Evolutionary conservation across 2,329 filamentous ascomycete species (phyloP), one percentile per base, ranked within the genome.

Genomic region (Coniochaeta hoffmannii): DNA sequence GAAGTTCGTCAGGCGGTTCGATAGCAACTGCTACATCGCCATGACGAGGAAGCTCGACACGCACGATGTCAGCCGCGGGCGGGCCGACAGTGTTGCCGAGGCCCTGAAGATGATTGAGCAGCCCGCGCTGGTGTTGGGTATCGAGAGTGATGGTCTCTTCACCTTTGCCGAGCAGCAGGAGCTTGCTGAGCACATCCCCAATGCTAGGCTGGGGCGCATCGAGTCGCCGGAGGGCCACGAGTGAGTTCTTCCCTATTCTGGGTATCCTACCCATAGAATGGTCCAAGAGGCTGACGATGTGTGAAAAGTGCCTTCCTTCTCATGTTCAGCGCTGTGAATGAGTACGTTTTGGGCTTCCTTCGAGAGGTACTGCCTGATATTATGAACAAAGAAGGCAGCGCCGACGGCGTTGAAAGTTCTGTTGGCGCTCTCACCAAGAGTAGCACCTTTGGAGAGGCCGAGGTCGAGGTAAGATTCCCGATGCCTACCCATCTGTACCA

Each of bases 11-110:
- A 91, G 89, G 70, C 88, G 94, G 10, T 99, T 97, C 70, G 94
- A 99, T 71, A 90, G 91, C 65, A 99, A 99, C 71, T 99, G 94
- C 75, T 99, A 99, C 75, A 97, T 99, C 63, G 92, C 94, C 62
- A 97, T 99, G 71, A 97, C 94, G 4, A 88, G 94, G 65, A 99
- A 99, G 72, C 82, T 99, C 15, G 94, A 99, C 69, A 97, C 94
- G 0, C 94, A 99, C 71, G 94, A 99, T 68, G 85, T 99, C 26
- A 95, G 91, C 14, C 83, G 92, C 41, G 83, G 86, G 66, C 87
- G 93, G 5, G 74, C 83, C n/a, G 63, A 73, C 38, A 76, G 80
- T 26, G 85, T 96, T 31, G 79, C 82, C 26, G 84, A 90, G 57
- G 93, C 93, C 0, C 78, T 99, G 4, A 83, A 82, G 0, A 73